These are phyloP conservation scores for Avena eriantha DNA, from an alignment of 176 grass and related monocot species.

Conservation along the genomic window DNA sequence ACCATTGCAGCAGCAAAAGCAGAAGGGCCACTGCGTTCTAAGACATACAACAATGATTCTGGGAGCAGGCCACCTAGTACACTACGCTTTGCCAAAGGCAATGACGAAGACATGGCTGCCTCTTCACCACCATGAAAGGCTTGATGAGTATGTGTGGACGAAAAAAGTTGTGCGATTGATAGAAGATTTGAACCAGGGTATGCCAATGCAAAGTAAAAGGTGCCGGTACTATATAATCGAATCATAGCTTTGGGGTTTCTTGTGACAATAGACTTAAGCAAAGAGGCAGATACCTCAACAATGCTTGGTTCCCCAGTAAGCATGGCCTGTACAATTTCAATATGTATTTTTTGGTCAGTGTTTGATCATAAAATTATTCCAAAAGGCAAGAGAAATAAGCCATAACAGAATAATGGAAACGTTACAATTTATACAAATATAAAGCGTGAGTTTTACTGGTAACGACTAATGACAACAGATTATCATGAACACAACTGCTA, in stretches of 20 bases:
- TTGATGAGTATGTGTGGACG: conserved; percentile 90
- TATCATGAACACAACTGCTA: conserved; percentile 36
- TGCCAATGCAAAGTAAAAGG: conserved; percentile 91
- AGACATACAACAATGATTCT: conserved; percentile 94
- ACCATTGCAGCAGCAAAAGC: conserved; percentile 93
- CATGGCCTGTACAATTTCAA: conserved; percentile 69
- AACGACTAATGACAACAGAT: neutral
- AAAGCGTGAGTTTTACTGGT: conserved; percentile 28
- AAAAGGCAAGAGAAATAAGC: conserved; percentile 38
- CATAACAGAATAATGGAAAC: neutral
- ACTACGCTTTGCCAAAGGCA: conserved; percentile 95
- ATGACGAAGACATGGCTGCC: conserved; percentile 88
- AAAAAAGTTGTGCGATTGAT: conserved; percentile 90
- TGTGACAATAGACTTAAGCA: conserved; percentile 96
- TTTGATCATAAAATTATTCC: conserved; percentile 12
- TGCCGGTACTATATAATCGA: conserved; percentile 90
- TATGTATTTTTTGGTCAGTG: conserved; percentile 10
- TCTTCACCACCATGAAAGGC: conserved; percentile 99
- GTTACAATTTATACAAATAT: conserved; percentile 10
- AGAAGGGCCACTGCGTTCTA: conserved; percentile 88
- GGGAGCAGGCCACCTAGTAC: conserved; percentile 92
- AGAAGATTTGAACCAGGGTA: conserved; percentile 97
- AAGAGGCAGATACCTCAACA: conserved; percentile 83
- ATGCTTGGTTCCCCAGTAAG: conserved; percentile 97
- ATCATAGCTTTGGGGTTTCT: conserved; percentile 99